Evolutionary conservation across 108 stramenopile genomes (phyloP).

Genomic region (Stephanodiscus minutulus): DNA sequence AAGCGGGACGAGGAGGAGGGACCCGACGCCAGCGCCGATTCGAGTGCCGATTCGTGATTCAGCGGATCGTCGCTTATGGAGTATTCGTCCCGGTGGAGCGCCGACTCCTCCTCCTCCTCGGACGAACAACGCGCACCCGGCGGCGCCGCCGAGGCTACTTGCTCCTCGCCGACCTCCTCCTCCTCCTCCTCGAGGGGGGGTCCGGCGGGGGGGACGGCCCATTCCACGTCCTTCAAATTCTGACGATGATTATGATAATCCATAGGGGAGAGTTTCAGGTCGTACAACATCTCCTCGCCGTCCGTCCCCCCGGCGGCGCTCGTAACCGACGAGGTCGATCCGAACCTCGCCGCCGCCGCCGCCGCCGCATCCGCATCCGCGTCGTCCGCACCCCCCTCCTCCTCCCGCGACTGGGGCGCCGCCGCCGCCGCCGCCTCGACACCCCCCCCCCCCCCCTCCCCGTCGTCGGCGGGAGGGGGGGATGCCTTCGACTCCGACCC

Average conservation of each 20-base stretch:
- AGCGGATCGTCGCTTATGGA: conserved; percentile 18
- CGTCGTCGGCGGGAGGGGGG: too few species aligned
- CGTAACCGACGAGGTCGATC: background rate
- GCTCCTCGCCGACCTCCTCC: background rate
- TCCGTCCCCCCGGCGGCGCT: background rate
- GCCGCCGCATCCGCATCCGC: too few species aligned
- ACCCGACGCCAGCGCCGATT: background rate
- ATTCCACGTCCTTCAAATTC: background rate
- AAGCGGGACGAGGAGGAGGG: background rate
- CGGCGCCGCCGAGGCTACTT: too few species aligned
- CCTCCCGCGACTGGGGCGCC: background rate
- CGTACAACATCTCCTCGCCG: background rate
- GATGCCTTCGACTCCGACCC: too few species aligned
- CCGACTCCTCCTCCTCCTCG: background rate
- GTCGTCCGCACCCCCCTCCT: too few species aligned
- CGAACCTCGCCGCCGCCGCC: background rate
- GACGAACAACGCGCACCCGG: background rate
- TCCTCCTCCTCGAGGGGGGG: background rate
- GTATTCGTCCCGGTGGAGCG: conserved; percentile 22
- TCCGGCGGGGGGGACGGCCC: background rate
- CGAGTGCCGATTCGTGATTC: conserved; percentile 32
- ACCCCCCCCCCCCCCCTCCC: background rate
- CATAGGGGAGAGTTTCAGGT: conserved; percentile 1
- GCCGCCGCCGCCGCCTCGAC: background rate
- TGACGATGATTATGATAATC: conserved; percentile 3